Conservation (phyloP, 2,329 filamentous ascomycete species). For the Talaromyces piceae region DNA sequence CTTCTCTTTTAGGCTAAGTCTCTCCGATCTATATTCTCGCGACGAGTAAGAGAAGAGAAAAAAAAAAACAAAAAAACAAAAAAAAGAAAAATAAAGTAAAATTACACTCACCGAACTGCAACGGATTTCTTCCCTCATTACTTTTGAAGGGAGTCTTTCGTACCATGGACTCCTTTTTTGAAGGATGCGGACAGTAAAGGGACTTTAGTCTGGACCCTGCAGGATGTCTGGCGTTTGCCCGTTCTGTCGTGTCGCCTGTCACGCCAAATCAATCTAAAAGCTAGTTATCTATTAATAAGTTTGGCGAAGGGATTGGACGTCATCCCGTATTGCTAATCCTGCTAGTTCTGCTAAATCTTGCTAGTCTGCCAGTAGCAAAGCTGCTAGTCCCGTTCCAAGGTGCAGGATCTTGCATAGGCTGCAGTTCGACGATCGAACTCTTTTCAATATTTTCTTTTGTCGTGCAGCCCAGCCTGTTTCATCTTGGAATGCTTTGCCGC, state of each 20-base stretch:
- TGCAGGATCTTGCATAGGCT: conserved; percentile 1
- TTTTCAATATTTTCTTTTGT: background rate
- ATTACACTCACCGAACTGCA: background rate
- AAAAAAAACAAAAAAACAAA: background rate
- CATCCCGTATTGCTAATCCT: background rate
- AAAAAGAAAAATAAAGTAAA: background rate
- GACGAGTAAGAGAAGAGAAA: background rate
- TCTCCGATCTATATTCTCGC: background rate
- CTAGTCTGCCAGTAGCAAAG: no score
- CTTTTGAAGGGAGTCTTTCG: no score
- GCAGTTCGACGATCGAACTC: background rate
- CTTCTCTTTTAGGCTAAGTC: background rate
- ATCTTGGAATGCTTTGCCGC: conserved; percentile 1
- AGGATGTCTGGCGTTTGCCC: background rate
- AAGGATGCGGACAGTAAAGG: no score
- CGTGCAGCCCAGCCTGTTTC: background rate
- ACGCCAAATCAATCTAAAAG: background rate
- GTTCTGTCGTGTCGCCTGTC: background rate
- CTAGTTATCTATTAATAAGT: background rate
- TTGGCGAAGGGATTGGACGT: background rate
- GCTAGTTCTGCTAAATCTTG: no score
- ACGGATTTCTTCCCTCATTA: no score
- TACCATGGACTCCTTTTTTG: no score
- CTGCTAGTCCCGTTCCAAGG: background rate
- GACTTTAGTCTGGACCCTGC: background rate